These are phyloP conservation scores for Smittium culicis DNA, from an alignment of 371 early-diverging fungal genomes.

Conservation along the genomic window DNA sequence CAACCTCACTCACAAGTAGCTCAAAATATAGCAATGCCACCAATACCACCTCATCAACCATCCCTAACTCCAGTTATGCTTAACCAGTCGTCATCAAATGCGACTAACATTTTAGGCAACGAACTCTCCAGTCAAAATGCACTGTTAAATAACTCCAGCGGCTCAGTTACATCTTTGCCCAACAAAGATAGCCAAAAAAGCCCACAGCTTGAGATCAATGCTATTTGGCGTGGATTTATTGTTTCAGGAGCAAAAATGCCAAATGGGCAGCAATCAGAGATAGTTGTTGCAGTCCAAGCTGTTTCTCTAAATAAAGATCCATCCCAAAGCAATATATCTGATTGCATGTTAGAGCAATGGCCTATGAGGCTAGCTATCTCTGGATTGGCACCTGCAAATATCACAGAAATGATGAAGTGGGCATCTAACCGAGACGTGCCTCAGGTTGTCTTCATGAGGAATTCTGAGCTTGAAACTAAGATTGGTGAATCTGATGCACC, in stretches of 20 bases:
- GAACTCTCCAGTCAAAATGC: background rate
- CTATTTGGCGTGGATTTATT: conserved; percentile 3
- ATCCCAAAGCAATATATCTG: background rate
- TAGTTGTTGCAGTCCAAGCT: conserved; percentile 6
- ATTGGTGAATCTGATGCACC: background rate
- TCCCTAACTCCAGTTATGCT: background rate
- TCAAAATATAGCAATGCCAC: background rate
- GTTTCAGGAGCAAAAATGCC: conserved; percentile 3
- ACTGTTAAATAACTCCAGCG: too few relatives aligned
- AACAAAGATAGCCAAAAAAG: background rate
- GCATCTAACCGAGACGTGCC: background rate
- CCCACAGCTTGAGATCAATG: background rate
- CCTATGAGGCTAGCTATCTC: conserved; percentile 3
- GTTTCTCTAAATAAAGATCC: background rate
- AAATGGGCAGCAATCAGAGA: conserved; percentile 8
- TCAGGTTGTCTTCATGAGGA: conserved; percentile 8
- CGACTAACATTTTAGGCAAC: background rate
- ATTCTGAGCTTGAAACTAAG: conserved; percentile 4
- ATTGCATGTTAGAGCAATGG: conserved; percentile 8
- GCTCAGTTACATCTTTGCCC: background rate
- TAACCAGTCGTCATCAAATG: background rate
- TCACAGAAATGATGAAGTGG: conserved; percentile 1
- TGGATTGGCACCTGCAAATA: conserved; percentile 6
- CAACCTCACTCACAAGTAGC: background rate
- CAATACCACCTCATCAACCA: background rate